A percentile compares a stretch with the other conserved stretches of the same genome.
Conservation (phyloP, 2,329 filamentous ascomycete genomes). For the Chrysoporthe deuterocubensis region DNA sequence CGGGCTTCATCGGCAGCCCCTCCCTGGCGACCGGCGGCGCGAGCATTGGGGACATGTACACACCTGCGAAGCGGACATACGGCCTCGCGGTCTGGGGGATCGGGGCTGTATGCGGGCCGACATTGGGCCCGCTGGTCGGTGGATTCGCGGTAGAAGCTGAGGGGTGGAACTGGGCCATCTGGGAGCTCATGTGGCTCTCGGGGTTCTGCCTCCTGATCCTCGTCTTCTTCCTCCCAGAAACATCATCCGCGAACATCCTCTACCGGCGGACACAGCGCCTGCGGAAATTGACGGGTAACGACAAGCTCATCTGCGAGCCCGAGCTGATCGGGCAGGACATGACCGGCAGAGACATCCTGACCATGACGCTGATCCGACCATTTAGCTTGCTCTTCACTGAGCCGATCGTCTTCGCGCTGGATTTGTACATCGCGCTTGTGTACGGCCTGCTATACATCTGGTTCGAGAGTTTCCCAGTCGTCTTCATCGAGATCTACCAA, state of each 20-base stretch:
- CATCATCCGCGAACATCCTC: conserved; percentile 55
- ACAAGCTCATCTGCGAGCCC: conserved; percentile 58
- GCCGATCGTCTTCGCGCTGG: conserved; percentile 61
- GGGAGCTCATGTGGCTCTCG: conserved; percentile 65
- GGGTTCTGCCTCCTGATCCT: conserved; percentile 61
- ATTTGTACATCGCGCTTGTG: conserved; percentile 58
- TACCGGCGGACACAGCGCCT: conserved; percentile 56
- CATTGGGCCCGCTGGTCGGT: conserved; percentile 63
- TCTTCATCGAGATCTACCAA: conserved; percentile 53
- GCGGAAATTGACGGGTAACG: conserved; percentile 38
- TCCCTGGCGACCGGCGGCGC: conserved; percentile 64
- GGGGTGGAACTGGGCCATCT: conserved; percentile 66
- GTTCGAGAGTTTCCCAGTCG: conserved; percentile 60
- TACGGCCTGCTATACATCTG: conserved; percentile 55
- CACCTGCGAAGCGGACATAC: conserved; percentile 60
- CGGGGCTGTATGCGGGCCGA: conserved; percentile 48
- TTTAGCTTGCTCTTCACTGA: conserved; percentile 57
- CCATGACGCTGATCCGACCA: conserved; percentile 63
- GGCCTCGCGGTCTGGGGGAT: conserved; percentile 63
- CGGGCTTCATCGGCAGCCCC: conserved; percentile 68
- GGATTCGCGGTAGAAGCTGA: conserved; percentile 62
- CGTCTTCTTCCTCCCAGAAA: conserved; percentile 68
- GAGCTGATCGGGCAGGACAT: conserved; percentile 51
- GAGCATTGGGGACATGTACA: conserved; percentile 57
- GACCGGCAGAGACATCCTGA: conserved; percentile 46